Base-by-base conservation (phyloP, 1,139 yeast species). In the Candida mesenterica region DNA sequence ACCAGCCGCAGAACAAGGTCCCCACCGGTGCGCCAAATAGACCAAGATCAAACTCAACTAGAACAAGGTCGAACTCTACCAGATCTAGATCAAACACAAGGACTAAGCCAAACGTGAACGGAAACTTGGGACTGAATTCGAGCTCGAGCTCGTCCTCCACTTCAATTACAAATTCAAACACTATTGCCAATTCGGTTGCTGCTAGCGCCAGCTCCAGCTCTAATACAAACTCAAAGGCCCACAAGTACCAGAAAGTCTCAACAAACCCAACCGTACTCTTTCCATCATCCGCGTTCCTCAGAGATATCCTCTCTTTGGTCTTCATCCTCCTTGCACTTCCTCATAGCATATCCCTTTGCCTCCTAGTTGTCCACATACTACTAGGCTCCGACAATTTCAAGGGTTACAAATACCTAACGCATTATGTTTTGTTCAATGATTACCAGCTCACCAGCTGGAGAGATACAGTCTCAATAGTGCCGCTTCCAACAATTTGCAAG, bases 261-360 rank as follows among this genome's bases (percentile, higher is more conserved):
- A n/a, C n/a, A n/a, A n/a, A n/a, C n/a, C n/a, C n/a, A n/a, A 19
- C 9, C 22, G 22, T 19, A 6, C 22, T 19, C 22, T 25, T 25
- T n/a, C 28, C 28, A 13, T 25, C 28, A 5, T 13, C 12, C 15
- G 9, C 17, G 5, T 25, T 25, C 17, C 48, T 69, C 33, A 51
- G 71, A 40, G 79, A 74, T 44, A 63, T 73, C 6, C 52, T 71
- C 22, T 69, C 78, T 5, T 49, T 72, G 30, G 59, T 68, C 6
- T 61, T 69, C 44, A 50, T 73, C 6, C 52, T 72, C 6, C 53
- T 68, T 32, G 55, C 65, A 15, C 49, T 72, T 19, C 78, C 79
- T 3, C 63, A 61, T 32, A 58, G 67, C 51, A 35, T 69, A 9
- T 68, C 75, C 23, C 53, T 68, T 29, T 39, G 62, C 9, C 52